These are phyloP conservation scores for Metschnikowia similis DNA, from an alignment of 805 yeast species.

Conservation along the genomic window DNA sequence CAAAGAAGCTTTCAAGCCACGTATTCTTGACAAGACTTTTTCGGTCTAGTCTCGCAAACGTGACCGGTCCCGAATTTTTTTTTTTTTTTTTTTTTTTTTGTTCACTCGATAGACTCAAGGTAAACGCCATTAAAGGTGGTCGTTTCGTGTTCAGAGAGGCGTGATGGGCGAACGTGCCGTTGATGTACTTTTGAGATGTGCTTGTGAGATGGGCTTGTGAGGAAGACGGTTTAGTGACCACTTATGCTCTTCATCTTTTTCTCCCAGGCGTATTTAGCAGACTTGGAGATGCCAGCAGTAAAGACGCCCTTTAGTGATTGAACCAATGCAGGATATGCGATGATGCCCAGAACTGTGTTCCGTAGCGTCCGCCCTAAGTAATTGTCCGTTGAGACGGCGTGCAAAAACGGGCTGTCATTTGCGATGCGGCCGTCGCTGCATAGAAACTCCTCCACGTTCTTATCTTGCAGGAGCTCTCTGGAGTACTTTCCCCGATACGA, in stretches of 20 bases:
- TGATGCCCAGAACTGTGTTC: conserved; percentile 40
- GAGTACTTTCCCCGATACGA: conserved; percentile 9
- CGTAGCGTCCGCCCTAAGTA: conserved; percentile 31
- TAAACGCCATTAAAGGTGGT: too few species aligned
- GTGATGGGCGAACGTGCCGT: neutral
- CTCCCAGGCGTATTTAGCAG: conserved; percentile 70
- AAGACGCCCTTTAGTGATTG: conserved; percentile 82
- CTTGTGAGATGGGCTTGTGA: too few species aligned
- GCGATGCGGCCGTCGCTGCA: neutral
- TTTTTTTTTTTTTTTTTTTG: too few species aligned
- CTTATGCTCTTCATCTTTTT: conserved; percentile 40
- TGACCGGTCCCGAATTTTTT: neutral
- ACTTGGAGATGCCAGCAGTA: conserved; percentile 78
- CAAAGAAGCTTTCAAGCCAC: conserved; percentile 1
- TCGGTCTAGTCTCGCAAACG: neutral
- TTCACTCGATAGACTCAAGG: too few species aligned
- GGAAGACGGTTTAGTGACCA: neutral
- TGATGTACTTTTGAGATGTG: too few species aligned
- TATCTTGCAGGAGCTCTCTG: neutral
- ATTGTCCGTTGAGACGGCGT: conserved; percentile 41
- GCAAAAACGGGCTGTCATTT: conserved; percentile 24
- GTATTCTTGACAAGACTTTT: conserved; percentile 3
- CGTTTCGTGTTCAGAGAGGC: neutral
- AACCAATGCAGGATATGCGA: conserved; percentile 58
- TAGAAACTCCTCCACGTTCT: neutral